Conservation (phyloP, 768 basidiomycete species). For the Lactarius sp. region DNA sequence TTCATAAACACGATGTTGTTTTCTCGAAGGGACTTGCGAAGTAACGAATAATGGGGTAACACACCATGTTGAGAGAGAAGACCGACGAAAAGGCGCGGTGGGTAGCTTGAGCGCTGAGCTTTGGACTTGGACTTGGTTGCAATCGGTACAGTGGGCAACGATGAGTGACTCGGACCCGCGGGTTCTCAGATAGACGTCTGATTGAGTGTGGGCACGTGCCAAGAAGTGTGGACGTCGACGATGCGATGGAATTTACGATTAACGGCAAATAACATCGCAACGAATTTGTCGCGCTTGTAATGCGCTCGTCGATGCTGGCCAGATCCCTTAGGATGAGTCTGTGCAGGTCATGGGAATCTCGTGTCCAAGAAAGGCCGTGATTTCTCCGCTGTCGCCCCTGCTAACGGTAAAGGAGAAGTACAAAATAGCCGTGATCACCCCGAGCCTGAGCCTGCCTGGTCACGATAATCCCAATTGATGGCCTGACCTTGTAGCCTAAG, state of each 20-base stretch:
- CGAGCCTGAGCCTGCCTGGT: neutral
- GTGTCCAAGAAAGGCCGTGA: slow-evolving; percentile 12
- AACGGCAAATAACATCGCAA: neutral
- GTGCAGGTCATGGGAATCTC: slow-evolving; percentile 8
- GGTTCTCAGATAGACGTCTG: no score
- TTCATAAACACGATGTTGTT: slow-evolving; percentile 7
- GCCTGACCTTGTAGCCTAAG: neutral
- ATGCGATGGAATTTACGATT: neutral
- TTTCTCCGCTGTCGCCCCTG: slow-evolving; percentile 15
- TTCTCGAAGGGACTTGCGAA: slow-evolving; percentile 11
- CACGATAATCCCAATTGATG: neutral
- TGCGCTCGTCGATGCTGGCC: slow-evolving; percentile 8
- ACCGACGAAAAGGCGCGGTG: neutral
- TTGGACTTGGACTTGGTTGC: neutral
- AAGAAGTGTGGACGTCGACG: neutral
- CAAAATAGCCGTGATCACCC: slow-evolving; percentile 17
- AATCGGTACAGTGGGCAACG: neutral
- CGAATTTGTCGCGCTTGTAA: slow-evolving; percentile 5
- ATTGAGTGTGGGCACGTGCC: neutral
- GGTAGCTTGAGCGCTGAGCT: neutral
- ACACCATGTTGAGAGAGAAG: neutral
- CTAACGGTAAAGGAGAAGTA: slow-evolving; percentile 2
- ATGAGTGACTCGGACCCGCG: neutral
- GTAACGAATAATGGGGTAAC: neutral
- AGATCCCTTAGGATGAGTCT: neutral